A percentile compares a stretch with the other conserved stretches of the same genome.
phyloP scores from a whole-genome alignment of 2,329 filamentous ascomycete species.

The Pseudocercospora fuligena region DNA sequence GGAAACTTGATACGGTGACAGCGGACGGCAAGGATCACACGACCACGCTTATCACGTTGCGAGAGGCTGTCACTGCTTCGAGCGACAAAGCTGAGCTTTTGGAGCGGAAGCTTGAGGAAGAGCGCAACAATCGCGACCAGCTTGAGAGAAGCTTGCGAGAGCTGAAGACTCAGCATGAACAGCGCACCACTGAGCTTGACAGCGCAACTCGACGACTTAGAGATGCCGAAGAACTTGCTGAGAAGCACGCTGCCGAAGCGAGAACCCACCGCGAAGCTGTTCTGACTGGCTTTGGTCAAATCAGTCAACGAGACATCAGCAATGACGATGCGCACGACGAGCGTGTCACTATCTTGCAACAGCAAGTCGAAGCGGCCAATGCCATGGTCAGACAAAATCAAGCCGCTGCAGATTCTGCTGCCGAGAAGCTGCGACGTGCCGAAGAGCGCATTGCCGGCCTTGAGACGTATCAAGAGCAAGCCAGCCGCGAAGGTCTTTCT shows the following conservation, averaged over 20 bases:
- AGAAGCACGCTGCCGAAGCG: conserved; percentile 86
- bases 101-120: conserved; percentile 82
- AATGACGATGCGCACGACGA: conserved; percentile 62
- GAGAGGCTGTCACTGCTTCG: conserved; percentile 78
- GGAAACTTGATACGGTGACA: conserved; percentile 69
- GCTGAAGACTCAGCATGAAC: conserved; percentile 82
- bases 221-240: conserved; percentile 85
- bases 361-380: conserved; percentile 79
- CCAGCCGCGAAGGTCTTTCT: conserved; percentile 86
- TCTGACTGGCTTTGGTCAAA: conserved; percentile 78
- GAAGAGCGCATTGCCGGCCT: conserved; percentile 96
- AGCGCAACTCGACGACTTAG: conserved; percentile 72
- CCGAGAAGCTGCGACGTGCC: conserved; percentile 86
- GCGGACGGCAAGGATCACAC: conserved; percentile 72
- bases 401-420: conserved; percentile 80
- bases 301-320: conserved; percentile 60
- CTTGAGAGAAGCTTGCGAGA: conserved; percentile 76
- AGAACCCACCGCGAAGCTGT: conserved; percentile 82
- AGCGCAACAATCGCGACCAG: conserved; percentile 75
- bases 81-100: conserved; percentile 75
- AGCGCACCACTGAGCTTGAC: conserved; percentile 77
- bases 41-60: conserved; percentile 73
- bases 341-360: conserved; percentile 74
- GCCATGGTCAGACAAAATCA: conserved; percentile 85
- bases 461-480: conserved; percentile 96